Base-by-base conservation (phyloP, 2,329 filamentous ascomycete genomes). In the Exophiala lecanii-corni region DNA sequence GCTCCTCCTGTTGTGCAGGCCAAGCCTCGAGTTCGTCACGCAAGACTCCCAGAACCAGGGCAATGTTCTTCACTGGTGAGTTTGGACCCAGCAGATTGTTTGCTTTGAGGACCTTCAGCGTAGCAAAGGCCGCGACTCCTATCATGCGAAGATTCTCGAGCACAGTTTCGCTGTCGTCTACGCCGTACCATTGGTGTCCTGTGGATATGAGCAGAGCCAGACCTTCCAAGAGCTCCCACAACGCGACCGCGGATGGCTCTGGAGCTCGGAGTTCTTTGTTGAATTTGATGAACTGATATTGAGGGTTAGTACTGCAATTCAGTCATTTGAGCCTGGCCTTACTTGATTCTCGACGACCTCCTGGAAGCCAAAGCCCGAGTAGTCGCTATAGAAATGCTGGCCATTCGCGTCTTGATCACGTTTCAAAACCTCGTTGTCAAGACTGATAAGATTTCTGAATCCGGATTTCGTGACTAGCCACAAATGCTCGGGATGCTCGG, bases 291-390 rank as follows among this genome's bases (percentile, higher is more conserved):
- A n/a, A n/a, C n/a, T n/a, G n/a, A n/a, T n/a, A n/a, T n/a, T n/a
- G n/a, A n/a, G n/a, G n/a, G n/a, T n/a, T n/a, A n/a, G n/a, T n/a
- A n/a, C n/a, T n/a, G n/a, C n/a, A n/a, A n/a, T n/a, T n/a, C n/a
- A n/a, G n/a, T n/a, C n/a, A n/a, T n/a, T n/a, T n/a, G n/a, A n/a
- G n/a, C 30, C 5, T 5, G 19, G 15, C 31, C 41, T 40, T 36
- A 41, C 45, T 16, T 48, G 41, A 40, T 45, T 48, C 17, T 48
- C 45, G 21, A 48, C 34, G 21, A 45, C 41, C 19, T 48, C 41
- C 36, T 48, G 45, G 7, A 40, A 44, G 2, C 45, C 45, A 37
- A 40, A 44, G 7, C 30, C 36, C 32, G 21, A 37, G 36, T 20
- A 44, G 19, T 40, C 36, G 31, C 10, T 32, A 33, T n/a, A 41